Evolutionary conservation across 1,139 yeast genomes (phyloP).

Genomic region (Debaryomyces fabryi): DNA sequence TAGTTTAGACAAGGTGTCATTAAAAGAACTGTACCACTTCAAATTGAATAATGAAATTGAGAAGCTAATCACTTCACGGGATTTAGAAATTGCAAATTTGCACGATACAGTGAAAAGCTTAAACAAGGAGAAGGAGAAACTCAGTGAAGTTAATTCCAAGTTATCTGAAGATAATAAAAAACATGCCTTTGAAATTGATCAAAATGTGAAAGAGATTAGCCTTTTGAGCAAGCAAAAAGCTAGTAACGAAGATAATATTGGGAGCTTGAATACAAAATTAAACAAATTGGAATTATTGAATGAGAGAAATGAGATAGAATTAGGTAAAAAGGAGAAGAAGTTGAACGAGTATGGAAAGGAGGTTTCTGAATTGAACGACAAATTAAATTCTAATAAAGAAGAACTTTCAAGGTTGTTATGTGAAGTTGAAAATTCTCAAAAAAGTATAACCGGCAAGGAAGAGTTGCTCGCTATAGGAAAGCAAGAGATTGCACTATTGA

Average conservation of each 20-base stretch:
- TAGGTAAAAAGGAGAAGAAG: background rate
- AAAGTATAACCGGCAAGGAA: background rate
- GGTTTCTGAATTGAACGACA: background rate
- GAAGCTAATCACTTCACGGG: conserved; percentile 29
- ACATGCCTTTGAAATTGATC: background rate
- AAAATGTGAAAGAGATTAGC: background rate
- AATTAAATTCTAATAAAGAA: background rate
- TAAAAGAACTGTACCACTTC: conserved; percentile 28
- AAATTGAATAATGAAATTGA: conserved; percentile 36
- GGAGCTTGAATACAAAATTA: background rate
- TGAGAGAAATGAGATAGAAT: background rate
- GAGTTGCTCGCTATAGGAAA: background rate
- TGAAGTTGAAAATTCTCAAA: background rate
- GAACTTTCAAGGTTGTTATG: background rate
- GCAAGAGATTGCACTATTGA: background rate
- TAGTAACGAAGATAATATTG: background rate
- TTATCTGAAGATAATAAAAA: background rate
- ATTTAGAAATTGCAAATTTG: conserved; percentile 22
- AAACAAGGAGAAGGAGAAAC: conserved; percentile 8
- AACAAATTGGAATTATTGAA: background rate
- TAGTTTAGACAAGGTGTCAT: conserved; percentile 17
- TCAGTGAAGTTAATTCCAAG: conserved; percentile 12
- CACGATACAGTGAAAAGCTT: conserved; percentile 11
- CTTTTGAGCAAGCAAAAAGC: background rate
- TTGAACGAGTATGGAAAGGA: background rate